A percentile compares a stretch with the other conserved stretches of the same genome.
These are phyloP conservation scores for Salvia hispanica DNA, from an alignment of 257 asterid species.

Conservation along the genomic window DNA sequence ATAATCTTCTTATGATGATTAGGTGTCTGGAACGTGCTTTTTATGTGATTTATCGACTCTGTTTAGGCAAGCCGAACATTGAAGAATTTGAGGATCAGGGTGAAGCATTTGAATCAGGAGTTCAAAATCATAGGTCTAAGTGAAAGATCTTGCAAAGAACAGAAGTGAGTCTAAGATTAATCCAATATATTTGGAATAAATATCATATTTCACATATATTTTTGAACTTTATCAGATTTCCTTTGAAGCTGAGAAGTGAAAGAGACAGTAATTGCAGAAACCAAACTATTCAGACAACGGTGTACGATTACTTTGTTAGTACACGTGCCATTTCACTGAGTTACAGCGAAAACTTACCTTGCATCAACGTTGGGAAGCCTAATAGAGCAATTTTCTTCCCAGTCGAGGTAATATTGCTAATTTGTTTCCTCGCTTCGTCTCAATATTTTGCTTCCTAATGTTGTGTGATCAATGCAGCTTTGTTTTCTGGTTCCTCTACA, in stretches of 20 bases:
- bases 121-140: constrained; percentile 52
- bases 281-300: constrained; percentile 40
- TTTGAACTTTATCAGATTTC: constrained; percentile 37
- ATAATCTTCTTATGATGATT: not conserved
- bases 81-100: constrained; percentile 47
- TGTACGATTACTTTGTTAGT: constrained; percentile 52
- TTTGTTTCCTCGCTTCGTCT: constrained; percentile 4
- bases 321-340: constrained; percentile 41
- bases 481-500: constrained; percentile 54
- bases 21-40: not conserved
- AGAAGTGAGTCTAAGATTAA: constrained; percentile 40
- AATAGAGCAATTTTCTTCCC: constrained; percentile 43
- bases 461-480: constrained; percentile 36
- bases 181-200: not conserved
- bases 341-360: constrained; percentile 53
- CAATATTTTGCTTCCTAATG: not conserved
- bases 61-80: constrained; percentile 46
- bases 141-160: constrained; percentile 48
- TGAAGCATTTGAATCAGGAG: constrained; percentile 42
- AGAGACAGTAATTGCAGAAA: constrained; percentile 21
- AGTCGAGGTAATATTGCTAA: constrained; percentile 41
- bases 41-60: not conserved
- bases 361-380: constrained; percentile 53
- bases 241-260: constrained; percentile 20
- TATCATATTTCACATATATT: not conserved